Conservation (phyloP, 306 rosid species). For the Cyclanthera cordifolia region DNA sequence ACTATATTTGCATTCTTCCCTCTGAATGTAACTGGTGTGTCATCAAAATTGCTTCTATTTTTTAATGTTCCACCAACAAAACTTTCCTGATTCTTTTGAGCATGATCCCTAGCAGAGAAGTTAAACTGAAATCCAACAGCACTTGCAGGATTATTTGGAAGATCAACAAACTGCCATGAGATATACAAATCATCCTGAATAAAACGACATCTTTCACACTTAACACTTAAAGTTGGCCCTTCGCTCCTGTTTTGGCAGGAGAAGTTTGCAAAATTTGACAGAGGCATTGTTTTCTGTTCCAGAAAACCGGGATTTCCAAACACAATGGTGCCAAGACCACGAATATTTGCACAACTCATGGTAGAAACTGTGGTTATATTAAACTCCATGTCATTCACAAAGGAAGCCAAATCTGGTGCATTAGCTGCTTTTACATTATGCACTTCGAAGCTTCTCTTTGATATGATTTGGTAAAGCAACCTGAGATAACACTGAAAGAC, state of each 20-base stretch:
- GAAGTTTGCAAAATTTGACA: conserved; percentile 52
- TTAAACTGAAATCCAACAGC: conserved; percentile 93
- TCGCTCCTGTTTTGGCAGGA: conserved; percentile 70
- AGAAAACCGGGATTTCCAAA: conserved; percentile 72
- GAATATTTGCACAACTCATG: conserved; percentile 85
- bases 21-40: conserved; percentile 75
- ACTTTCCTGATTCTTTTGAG: conserved; percentile 41
- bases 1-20: conserved; percentile 56
- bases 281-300: conserved; percentile 44
- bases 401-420: conserved; percentile 59
- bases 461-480: conserved; percentile 86
- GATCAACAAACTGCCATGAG: conserved; percentile 81
- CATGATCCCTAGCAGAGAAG: conserved; percentile 45
- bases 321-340: conserved; percentile 49
- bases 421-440: conserved; percentile 77
- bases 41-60: conserved; percentile 56
- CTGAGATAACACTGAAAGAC: conserved; percentile 43
- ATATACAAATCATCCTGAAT: conserved; percentile 54
- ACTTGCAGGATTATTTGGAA: conserved; percentile 67
- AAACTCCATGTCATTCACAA: conserved; percentile 74
- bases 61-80: conserved; percentile 63
- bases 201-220: conserved; percentile 49
- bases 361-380: conserved; percentile 71
- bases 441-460: conserved; percentile 80
- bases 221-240: conserved; percentile 60